A percentile compares a stretch with the other conserved stretches of the same genome.
Evolutionary conservation across 148 eudicot species (phyloP).

Genomic region (Arctostaphylos glauca): DNA sequence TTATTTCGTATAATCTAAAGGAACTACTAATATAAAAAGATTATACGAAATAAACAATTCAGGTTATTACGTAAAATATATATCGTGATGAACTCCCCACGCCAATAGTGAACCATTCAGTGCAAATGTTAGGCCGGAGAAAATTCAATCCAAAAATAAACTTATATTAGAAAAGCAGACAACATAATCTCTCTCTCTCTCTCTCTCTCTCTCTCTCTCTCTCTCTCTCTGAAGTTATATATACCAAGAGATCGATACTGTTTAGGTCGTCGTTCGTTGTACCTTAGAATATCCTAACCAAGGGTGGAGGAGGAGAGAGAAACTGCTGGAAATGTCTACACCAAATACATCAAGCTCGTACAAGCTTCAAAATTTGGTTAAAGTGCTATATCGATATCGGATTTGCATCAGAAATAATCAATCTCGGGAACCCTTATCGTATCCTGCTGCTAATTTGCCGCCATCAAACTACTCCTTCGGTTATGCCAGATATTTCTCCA

Average conservation of each 20-base stretch:
- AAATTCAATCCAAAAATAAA: neutral
- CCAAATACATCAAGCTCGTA: constrained; percentile 15
- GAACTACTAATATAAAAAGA: neutral
- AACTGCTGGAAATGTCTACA: neutral
- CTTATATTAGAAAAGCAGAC: neutral
- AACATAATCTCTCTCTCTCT: neutral
- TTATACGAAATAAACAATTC: neutral
- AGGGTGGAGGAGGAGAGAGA: neutral
- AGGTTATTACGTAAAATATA: neutral
- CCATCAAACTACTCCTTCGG: neutral
- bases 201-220: too few species aligned
- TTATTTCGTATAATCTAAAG: too few species aligned
- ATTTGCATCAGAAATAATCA: neutral
- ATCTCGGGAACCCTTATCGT: neutral
- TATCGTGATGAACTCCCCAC: too few species aligned
- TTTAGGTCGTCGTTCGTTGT: neutral
- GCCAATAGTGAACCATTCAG: neutral
- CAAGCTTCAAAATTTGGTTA: constrained; percentile 21
- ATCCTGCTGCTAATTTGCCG: neutral
- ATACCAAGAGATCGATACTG: neutral
- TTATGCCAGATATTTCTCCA: constrained; percentile 2
- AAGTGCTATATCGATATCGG: constrained; percentile 20
- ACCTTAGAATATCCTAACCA: neutral
- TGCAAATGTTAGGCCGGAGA: neutral
- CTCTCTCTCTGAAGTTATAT: too few species aligned